Evolutionary conservation across 179 eudicot species (phyloP), one percentile per base, ranked within the genome.

Genomic region (Corrigiola litoralis): DNA sequence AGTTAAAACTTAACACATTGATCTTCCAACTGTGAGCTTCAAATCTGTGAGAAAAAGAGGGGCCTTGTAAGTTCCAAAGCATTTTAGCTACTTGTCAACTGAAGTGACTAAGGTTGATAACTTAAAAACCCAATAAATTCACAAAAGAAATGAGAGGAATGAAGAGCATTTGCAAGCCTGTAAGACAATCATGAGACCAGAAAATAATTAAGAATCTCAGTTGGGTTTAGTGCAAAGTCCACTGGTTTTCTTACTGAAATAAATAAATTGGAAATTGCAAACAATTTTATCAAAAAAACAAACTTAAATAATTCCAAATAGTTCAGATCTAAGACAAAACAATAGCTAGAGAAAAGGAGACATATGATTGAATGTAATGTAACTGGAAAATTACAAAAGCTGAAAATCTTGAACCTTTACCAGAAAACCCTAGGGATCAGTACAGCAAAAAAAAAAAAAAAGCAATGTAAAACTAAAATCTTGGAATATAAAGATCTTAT

Each of bases 351-450:
- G n/a, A n/a, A n/a, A n/a, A n/a, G n/a, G n/a, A n/a, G n/a, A n/a
- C n/a, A n/a, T n/a, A n/a, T n/a, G 5, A 4, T 13, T 18, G 53
- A 33, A 47, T 28, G 31, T 17, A 10, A 34, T 31, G 8, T 0
- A 9, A 36, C 25, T 9, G 6, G 5, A 17, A 48, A 48, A 32
- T 3, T 21, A 6, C 29, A 48, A 27, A 23, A 21, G 17, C 20
- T 16, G 18, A 31, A 14, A 24, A 48, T n/a, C 44, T 21, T 33
- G 27, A 11, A 41, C 25, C 8, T 4, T 7, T 36, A 16, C 24
- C 42, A 2, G 9, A 46, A 63, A 71, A 55, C 75, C 75, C 58
- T 63, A 63, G 38, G 56, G 54, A 61, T 52, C 2, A 40, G 2
- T 2, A 12, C 6, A 8, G 6, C 10, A n/a, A 6, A 21, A 4